Evolutionary conservation across 768 basidiomycete species (phyloP), one percentile per base, ranked within the genome.

Genomic region (Collybiopsis confluens): DNA sequence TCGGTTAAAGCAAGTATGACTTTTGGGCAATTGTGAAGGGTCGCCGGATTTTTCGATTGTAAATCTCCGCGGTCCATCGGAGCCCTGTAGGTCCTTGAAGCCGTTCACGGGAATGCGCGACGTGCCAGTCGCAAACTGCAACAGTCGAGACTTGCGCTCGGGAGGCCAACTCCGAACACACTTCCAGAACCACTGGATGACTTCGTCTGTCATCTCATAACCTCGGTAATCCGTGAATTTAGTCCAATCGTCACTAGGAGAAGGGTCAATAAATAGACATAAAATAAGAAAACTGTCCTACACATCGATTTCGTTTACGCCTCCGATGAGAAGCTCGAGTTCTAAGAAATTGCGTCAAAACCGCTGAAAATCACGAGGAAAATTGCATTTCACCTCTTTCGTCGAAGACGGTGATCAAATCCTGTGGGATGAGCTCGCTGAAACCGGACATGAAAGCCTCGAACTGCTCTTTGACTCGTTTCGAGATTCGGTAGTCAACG

Each of bases 111-210:
- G 96, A 58, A 97, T 95, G 58, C 96, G 88, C 11, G 92, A 95
- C 10, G 95, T 98, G 20, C 95, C 95, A 20, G 95, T 98, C 6
- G 95, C 93, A 66, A 99, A 99, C 70, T 98, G 96, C 51, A 98
- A 74, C 48, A 98, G 71, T 28, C 96, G 90, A 13, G 92, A 94
- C 75, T 99, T 99, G 71, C 95, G 88, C 75, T 99, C 97, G 1
- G 96, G 86, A 10, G 97, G 96, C 97, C 97, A 99, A 62, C 88
- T 85, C 60, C 92, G 88, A 42, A 99, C 92, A 63, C 92, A 94
- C 74, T 98, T 93, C 97, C 97, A 99, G 87, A 99, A 99, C 97
- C 97, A 99, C 65, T 98, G 93, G 54, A 99, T 95, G 45, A 95
- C 91, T 64, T 96, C 92, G 65, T 96, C 93, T 62, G 88, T 90